phyloP scores from a whole-genome alignment of 495 filamentous ascomycete genomes.

The Talaromyces liani region DNA sequence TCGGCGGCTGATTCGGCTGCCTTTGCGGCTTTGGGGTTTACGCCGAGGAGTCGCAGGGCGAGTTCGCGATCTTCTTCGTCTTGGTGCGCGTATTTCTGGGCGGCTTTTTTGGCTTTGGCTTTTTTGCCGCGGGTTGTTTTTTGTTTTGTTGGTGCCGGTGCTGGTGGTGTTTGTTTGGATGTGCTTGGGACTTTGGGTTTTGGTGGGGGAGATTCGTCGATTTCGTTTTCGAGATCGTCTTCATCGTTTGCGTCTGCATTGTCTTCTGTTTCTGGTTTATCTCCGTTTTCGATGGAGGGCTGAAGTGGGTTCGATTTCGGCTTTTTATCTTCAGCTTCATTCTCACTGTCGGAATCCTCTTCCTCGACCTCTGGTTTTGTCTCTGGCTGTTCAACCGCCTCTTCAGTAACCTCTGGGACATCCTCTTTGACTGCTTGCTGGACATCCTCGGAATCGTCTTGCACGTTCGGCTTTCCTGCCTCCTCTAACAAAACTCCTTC shows the following conservation, averaged over 20 bases:
- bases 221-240: constrained; percentile 19
- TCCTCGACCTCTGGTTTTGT: constrained; percentile 15
- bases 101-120: constrained; percentile 78
- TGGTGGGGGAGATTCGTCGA: constrained; percentile 6
- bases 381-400: background rate
- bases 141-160: constrained; percentile 16
- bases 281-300: background rate
- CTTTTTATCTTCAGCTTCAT: constrained; percentile 14
- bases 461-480: background rate
- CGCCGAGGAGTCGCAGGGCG: constrained; percentile 75
- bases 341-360: constrained; percentile 23
- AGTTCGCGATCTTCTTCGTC: constrained; percentile 85
- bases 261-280: constrained; percentile 16
- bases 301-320: constrained; percentile 6
- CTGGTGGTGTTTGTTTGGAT: constrained; percentile 10
- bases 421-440: constrained; percentile 3
- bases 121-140: constrained; percentile 67
- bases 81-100: constrained; percentile 87
- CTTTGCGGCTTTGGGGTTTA: constrained; percentile 47
- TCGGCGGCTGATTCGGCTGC: constrained; percentile 38
- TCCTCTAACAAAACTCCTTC: background rate
- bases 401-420: background rate
- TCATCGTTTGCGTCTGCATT: constrained; percentile 23
- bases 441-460: constrained; percentile 11
- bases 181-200: constrained; percentile 2